Evolutionary conservation across 768 basidiomycete genomes (phyloP), one percentile per base, ranked within the genome.

Genomic region (Asterophora lycoperdoides): DNA sequence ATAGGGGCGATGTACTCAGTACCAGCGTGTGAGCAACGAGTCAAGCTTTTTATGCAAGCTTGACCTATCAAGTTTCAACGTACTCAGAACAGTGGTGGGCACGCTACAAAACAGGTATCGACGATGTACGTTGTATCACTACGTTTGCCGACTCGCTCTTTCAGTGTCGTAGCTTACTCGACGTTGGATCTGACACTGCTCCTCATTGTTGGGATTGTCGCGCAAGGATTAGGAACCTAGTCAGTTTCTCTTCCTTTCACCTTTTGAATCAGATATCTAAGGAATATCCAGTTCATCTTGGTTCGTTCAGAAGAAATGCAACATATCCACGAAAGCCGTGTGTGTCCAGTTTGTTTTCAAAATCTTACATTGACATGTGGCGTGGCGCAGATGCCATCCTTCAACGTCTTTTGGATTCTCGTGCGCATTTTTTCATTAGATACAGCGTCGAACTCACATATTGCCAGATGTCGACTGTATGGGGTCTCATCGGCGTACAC

Each of bases 401-500:
- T 86, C 68, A 86, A 83, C 60, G 81, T 78, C 3, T 70, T 85
- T 53, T 87, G 84, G 83, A 84, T 87, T 48, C 64, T 87, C 48
- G 83, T 80, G 58, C 49, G 75, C 7, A 23, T 4, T 23, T 35
- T 11, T 14, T 17, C 10, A 44, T 32, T 51, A n/a, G 52, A 28
- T 14, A 18, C 20, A 18, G 18, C 20, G 13, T 45, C 38, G 37
- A 36, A 17, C 9, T 30, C 15, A 32, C 19, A 5, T 28, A 20
- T 8, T 17, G 8, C 4, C 33, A 84, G 82, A 64, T 86, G 17
- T 63, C 87, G 40, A 84, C 81, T 8, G 56, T 83, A 4, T 89
- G 86, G 86, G 86, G 86, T 33, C 77, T 89, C 19, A 79, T 84
- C 54, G 86, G 87, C n/a, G 76, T 89, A 1, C 83, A 82, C 55